phyloP scores from a whole-genome alignment of 1,284 basidiomycete species.

The Lignosus rhinocerotis region DNA sequence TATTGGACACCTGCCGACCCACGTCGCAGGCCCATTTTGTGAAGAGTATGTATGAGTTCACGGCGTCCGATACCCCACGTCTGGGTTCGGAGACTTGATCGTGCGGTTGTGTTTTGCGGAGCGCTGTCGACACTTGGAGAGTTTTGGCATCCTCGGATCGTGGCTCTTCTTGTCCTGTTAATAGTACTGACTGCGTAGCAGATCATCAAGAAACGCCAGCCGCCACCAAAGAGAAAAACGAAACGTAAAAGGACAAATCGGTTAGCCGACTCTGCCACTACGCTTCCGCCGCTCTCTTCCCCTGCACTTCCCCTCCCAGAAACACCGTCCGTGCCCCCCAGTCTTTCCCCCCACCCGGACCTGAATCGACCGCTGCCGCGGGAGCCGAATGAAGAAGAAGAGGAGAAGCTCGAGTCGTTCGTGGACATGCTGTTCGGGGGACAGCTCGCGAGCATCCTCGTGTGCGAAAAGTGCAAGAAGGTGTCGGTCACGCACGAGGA shows the following conservation, averaged over 20 bases:
- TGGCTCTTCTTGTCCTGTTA: too few relatives aligned
- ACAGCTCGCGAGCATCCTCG: constrained; percentile 83
- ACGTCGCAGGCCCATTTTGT: too few relatives aligned
- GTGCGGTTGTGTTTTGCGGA: too few relatives aligned
- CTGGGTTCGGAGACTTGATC: too few relatives aligned
- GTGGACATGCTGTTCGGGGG: constrained; percentile 91
- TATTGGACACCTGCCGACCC: too few relatives aligned
- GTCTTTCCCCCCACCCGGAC: background rate
- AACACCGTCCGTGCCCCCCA: background rate
- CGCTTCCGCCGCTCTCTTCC: constrained; percentile 8
- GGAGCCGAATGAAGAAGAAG: constrained; percentile 38
- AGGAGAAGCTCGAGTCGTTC: constrained; percentile 66
- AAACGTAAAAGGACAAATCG: constrained; percentile 36
- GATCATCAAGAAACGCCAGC: constrained; percentile 79
- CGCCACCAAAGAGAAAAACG: constrained; percentile 38
- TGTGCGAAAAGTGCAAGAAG: constrained; percentile 92
- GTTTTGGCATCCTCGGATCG: background rate
- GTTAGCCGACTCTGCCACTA: constrained; percentile 7
- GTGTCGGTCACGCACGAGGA: constrained; percentile 91
- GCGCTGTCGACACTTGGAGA: too few relatives aligned
- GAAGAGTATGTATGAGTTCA: too few relatives aligned
- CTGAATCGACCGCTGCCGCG: background rate
- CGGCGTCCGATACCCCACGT: background rate
- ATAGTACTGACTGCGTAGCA: constrained; percentile 29
- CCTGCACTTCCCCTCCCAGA: constrained; percentile 4